These are phyloP conservation scores for Kregervanrija pseudodelftensis DNA, from an alignment of 805 yeast genomes.

Conservation along the genomic window DNA sequence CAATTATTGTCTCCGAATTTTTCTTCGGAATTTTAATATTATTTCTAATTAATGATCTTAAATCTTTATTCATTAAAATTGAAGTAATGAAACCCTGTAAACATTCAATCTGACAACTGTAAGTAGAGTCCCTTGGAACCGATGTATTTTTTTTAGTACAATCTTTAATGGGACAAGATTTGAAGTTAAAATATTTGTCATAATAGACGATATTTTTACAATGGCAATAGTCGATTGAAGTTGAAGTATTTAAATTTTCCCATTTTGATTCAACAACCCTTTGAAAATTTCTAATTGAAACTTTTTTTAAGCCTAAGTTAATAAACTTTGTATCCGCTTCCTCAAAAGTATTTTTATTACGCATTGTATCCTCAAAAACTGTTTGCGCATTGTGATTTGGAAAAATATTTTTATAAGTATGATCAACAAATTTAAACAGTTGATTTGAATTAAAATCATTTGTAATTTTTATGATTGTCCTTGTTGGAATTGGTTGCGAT, in stretches of 20 bases:
- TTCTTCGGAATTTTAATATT: conserved; percentile 3
- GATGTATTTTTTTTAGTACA: neutral
- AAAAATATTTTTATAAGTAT: too few species aligned
- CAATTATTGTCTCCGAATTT: neutral
- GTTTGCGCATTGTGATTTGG: too few species aligned
- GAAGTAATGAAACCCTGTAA: conserved; percentile 3
- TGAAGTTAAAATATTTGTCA: neutral
- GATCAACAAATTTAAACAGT: too few species aligned
- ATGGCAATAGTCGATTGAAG: neutral
- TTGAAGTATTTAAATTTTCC: neutral
- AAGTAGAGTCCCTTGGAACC: too few species aligned
- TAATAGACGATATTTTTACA: neutral
- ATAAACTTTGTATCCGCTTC: too few species aligned
- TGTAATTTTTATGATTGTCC: too few species aligned
- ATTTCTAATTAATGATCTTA: conserved; percentile 3
- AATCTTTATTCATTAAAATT: conserved; percentile 4
- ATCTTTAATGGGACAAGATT: neutral
- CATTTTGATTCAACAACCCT: neutral
- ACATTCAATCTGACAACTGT: conserved; percentile 1
- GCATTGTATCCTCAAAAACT: too few species aligned
- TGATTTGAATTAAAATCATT: too few species aligned
- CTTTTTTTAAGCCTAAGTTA: too few species aligned
- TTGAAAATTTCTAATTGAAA: too few species aligned
- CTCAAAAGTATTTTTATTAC: too few species aligned
- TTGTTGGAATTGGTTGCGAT: too few species aligned